Evolutionary conservation across 2,329 filamentous ascomycete genomes (phyloP), one percentile per base, ranked within the genome.

Genomic region (Mollisiaceae sp.): DNA sequence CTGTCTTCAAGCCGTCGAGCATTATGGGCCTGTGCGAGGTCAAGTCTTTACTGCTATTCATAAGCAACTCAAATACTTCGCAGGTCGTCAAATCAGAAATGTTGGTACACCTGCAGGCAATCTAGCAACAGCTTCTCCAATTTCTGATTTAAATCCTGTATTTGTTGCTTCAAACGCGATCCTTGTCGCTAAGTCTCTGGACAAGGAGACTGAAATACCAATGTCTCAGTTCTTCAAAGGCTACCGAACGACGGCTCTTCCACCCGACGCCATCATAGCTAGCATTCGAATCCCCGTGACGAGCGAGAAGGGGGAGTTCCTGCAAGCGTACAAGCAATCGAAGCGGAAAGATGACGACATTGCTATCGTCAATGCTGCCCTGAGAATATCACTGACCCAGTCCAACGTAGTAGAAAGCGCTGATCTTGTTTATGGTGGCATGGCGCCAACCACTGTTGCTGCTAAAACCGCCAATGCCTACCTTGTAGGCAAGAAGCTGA

Each of bases 281-380:
- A 90, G 90, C 50, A 89, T 99, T 68, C 87, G 90, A n/a, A 92
- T 99, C 54, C 95, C 95, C 0, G 80, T 91, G 2, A 90, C 91
- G 0, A 83, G 83, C 2, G 84, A 88, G 61, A 91, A 90, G 73
- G 90, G 91, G 3, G 95, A 98, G 76, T 93, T 89, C 75, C 90
- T 97, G 76, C 86, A 91, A 52, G 90, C 94, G 0, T 98, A 97
- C 79, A 99, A 99, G 79, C 94, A 98, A 77, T 89, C 95, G 0
- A 99, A 99, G 82, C 83, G 95, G 70, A 98, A 98, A 76, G 95
- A 99, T 73, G 95, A 99, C 73, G 95, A 99, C 75, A 98, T 99
- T 75, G 95, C 95, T 14, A 98, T 99, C 72, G 95, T 98, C 27
- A 98, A 96, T 58, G 89, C 91, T 35, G 93, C 94, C 1, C 79